These are phyloP conservation scores for Coemansia sp. DNA, from an alignment of 371 early-diverging fungal species.

Conservation along the genomic window DNA sequence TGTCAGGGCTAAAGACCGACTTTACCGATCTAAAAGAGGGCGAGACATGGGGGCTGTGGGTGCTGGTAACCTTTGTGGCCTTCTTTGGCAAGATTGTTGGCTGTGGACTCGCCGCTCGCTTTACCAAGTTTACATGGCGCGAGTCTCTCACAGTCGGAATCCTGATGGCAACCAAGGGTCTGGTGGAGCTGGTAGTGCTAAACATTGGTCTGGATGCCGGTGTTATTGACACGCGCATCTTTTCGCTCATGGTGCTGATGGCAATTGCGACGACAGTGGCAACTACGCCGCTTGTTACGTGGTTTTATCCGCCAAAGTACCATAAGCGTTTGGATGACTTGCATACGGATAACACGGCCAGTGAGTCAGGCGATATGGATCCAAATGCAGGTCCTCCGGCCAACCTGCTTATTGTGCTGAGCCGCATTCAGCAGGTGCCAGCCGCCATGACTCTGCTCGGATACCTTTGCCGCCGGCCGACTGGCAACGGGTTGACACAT, in stretches of 20 bases:
- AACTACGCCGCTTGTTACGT: constrained; percentile 65
- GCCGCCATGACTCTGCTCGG: constrained; percentile 72
- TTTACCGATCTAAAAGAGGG: constrained; percentile 72
- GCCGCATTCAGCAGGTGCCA: constrained; percentile 65
- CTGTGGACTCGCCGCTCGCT: constrained; percentile 71
- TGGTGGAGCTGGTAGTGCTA: constrained; percentile 91
- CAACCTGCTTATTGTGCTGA: constrained; percentile 62
- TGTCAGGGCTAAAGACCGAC: constrained; percentile 88
- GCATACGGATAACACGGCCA: constrained; percentile 5
- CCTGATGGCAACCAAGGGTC: constrained; percentile 94
- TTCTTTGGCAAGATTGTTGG: constrained; percentile 87
- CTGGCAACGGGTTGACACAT: constrained; percentile 9
- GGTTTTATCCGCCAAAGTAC: constrained; percentile 59
- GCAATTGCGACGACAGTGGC: constrained; percentile 79
- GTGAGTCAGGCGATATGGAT: constrained; percentile 7
- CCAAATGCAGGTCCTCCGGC: constrained; percentile 35
- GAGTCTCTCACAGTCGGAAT: constrained; percentile 86
- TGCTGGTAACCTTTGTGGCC: constrained; percentile 73
- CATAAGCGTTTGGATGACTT: constrained; percentile 25
- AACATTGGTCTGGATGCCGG: constrained; percentile 86
- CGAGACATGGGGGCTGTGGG: constrained; percentile 72
- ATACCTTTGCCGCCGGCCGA: constrained; percentile 51
- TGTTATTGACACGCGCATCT: constrained; percentile 74
- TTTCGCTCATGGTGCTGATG: constrained; percentile 90
- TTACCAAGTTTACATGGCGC: constrained; percentile 69